Percentiles rank a stretch among this genome's conserved stretches.
phyloP scores from a whole-genome alignment of 306 rosid genomes.

The Begonia masoniana region DNA sequence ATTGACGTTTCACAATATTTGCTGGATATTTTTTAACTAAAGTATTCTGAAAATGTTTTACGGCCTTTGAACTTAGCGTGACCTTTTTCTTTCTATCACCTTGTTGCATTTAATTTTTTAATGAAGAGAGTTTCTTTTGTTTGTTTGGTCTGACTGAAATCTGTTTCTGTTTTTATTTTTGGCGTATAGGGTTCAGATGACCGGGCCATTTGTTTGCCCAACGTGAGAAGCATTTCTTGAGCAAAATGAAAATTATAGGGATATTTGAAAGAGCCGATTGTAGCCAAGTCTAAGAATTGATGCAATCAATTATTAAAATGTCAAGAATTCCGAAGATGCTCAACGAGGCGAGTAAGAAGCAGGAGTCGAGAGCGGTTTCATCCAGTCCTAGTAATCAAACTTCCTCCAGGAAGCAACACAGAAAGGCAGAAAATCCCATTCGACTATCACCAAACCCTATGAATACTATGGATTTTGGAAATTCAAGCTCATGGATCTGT shows the following conservation, averaged over 20 bases:
- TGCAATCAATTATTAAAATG: slow-evolving; percentile 36
- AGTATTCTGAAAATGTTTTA: no score
- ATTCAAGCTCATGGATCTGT: slow-evolving; percentile 75
- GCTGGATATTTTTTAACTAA: no score
- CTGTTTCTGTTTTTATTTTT: slow-evolving; percentile 25
- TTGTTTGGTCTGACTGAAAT: no score
- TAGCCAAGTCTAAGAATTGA: slow-evolving; percentile 30
- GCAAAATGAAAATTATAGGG: slow-evolving; percentile 64
- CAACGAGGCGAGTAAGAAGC: slow-evolving; percentile 57
- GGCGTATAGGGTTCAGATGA: slow-evolving; percentile 52
- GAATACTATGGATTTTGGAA: slow-evolving; percentile 54
- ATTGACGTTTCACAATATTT: no score
- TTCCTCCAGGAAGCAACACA: slow-evolving; percentile 58
- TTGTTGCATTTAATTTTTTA: no score
- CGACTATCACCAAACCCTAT: slow-evolving; percentile 47
- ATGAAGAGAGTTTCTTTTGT: no score
- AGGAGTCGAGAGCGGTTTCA: slow-evolving; percentile 52
- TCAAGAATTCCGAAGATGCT: slow-evolving; percentile 38
- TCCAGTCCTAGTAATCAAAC: slow-evolving; percentile 39
- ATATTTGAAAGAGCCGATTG: slow-evolving; percentile 56
- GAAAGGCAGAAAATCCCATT: slow-evolving; percentile 80
- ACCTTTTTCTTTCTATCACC: no score
- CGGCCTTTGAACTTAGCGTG: no score
- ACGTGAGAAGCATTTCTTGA: slow-evolving; percentile 68
- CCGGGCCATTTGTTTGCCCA: slow-evolving; percentile 21